Base-by-base conservation (phyloP, 2,329 filamentous ascomycete genomes). In the Fusarium newnesense region DNA sequence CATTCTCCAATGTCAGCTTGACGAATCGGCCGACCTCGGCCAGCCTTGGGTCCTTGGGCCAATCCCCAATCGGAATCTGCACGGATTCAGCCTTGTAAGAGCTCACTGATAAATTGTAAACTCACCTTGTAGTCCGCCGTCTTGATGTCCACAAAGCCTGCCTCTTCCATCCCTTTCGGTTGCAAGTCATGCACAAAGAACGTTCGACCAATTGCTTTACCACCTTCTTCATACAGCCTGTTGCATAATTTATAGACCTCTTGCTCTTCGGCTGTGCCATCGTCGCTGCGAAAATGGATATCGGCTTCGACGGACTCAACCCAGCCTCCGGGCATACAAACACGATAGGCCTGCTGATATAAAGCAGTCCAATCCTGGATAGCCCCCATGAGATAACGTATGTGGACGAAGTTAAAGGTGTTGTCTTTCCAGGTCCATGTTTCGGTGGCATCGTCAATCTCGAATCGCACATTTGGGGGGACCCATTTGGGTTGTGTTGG, bases 1-100 rank as follows among this genome's bases (percentile, higher is more conserved):
- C 74, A 10, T 76, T 76, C 12, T 76, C 74, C 18, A 76, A n/a
- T 4, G 52, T 72, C 26, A 36, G 66, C 50, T 37, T 54, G 12
- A 70, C 67, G 19, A 50, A 70, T 13, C 52, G 36, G 9, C 69
- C 69, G 11, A 72, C 58, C 49, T 72, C 56, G 4, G 69, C 65
- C 1, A 72, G 39, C 2, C 50, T 69, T 0, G 58, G 39, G 12
- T 72, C 69, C 15, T 72, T 72, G 7, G 69, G 43, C 69, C 69
- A 72, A 13, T 66, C 64, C 6, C 69, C 69, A 16, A 72, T 70
- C 0, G 69, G 69, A 15, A 72, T 40, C 69, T 71, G 9, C 18
- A 37, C 3, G 9, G 4, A 5, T 15, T 53, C 32, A 53, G 49
- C 12, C 12, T 37, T 21, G 21, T 9, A 7, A 21, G 9, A 9